Evolutionary conservation across 768 basidiomycete genomes (phyloP), one percentile per base, ranked within the genome.

Genomic region (Cystofilobasidium macerans): DNA sequence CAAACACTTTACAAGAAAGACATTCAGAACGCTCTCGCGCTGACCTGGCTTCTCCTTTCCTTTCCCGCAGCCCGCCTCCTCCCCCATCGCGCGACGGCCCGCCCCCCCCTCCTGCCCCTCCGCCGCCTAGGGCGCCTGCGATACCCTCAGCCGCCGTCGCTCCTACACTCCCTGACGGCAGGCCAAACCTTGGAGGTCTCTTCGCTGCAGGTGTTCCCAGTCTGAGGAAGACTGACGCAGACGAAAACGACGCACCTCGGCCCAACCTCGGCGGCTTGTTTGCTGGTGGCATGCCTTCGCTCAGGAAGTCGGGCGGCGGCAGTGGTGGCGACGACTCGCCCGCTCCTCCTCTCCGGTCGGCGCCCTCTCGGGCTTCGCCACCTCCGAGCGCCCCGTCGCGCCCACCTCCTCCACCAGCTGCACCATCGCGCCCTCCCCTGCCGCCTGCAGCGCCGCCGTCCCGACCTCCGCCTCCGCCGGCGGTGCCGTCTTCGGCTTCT

Each of bases 231-330:
- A 2, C 64, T 4, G 42, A 30, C 6, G 36, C n/a, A n/a, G n/a
- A n/a, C n/a, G n/a, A n/a, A n/a, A n/a, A n/a, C n/a, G n/a, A n/a
- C n/a, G n/a, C n/a, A n/a, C n/a, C n/a, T n/a, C 22, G 51, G 47
- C 63, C 63, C 3, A 66, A 66, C 28, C 35, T 67, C 24, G 65
- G 59, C 6, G 65, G 65, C n/a, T 30, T 67, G 45, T 67, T 67
- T 28, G 65, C 65, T 12, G 65, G 48, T 3, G 65, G 65, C 22
- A 32, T 67, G 45, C 65, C 65, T 8, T 54, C 54, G 60, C 59
- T 67, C 28, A 61, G 56, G 35, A 33, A 32, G 16, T 12, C 64
- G 3, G 42, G 42, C 6, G 36, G 28, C 2, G 54, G 36, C 20
- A n/a, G 11, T 36, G 63, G 36, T 20, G 36, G 13, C 3, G 24